Conservation (phyloP, 192 early-diverging fungal genomes). For the Rhizophlyctis rosea region DNA sequence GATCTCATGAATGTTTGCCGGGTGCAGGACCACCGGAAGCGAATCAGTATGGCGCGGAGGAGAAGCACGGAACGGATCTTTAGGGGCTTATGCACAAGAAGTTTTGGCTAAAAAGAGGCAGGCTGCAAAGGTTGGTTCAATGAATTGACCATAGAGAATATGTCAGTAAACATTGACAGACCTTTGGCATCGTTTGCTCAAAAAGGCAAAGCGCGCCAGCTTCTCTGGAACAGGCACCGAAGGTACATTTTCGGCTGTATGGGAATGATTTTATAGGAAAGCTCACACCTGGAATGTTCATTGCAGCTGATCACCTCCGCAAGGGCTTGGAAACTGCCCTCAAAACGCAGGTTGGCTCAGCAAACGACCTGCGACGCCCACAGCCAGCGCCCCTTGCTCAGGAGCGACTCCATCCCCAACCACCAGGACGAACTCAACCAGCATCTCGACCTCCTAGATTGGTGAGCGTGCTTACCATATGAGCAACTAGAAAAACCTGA, state of each 20-base stretch:
- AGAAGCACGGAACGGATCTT: neutral
- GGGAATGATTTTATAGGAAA: neutral
- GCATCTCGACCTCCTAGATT: neutral
- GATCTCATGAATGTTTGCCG: neutral
- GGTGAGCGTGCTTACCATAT: too few relatives aligned
- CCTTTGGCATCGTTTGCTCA: too few relatives aligned
- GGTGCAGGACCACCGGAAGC: neutral
- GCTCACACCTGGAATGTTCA: neutral
- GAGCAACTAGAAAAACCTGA: too few relatives aligned
- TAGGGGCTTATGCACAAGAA: slow-evolving; percentile 24
- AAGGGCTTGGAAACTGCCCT: neutral
- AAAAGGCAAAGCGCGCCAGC: neutral
- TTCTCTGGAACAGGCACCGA: slow-evolving; percentile 13
- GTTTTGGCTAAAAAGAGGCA: slow-evolving; percentile 31
- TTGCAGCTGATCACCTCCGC: slow-evolving; percentile 1
- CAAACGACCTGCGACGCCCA: neutral
- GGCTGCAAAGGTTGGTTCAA: slow-evolving; percentile 17
- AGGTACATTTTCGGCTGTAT: neutral
- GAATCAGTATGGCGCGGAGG: slow-evolving; percentile 16
- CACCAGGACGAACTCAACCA: neutral
- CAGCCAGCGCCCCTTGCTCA: neutral
- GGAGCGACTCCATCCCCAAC: slow-evolving; percentile 1
- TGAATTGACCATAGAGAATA: too few relatives aligned
- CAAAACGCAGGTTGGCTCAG: neutral
- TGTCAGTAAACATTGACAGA: too few relatives aligned